Conservation (phyloP, 2,329 filamentous ascomycete species). For the Teratosphaeria nubilosa region DNA sequence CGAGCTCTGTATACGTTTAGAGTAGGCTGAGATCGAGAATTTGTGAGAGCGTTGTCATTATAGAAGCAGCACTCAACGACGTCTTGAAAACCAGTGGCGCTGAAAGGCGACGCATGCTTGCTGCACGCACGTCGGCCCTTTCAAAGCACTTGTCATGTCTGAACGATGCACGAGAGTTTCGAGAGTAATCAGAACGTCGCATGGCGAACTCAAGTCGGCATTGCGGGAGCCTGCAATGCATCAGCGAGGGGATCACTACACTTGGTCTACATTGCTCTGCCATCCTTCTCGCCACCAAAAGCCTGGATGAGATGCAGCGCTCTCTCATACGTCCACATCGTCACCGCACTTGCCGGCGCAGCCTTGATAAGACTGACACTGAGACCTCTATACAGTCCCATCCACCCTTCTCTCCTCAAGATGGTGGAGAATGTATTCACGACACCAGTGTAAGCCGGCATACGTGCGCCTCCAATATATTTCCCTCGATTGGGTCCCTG, state of each 20-base stretch:
- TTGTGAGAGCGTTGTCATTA: background rate
- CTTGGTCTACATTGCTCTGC: background rate
- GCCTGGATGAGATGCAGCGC: slow-evolving; percentile 40
- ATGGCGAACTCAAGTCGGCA: background rate
- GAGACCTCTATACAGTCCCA: slow-evolving; percentile 79
- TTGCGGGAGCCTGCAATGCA: background rate
- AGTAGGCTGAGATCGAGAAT: too few relatives aligned
- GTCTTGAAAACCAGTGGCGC: background rate
- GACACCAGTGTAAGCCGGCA: slow-evolving; percentile 70
- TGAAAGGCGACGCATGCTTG: background rate
- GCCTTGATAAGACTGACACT: slow-evolving; percentile 86
- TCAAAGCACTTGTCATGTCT: background rate
- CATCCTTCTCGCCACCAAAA: slow-evolving; percentile 4
- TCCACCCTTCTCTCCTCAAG: slow-evolving; percentile 58
- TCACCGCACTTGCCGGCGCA: slow-evolving; percentile 83
- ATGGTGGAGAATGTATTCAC: slow-evolving; percentile 58
- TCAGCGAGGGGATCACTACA: background rate
- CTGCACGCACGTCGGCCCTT: background rate
- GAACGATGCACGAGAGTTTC: too few relatives aligned
- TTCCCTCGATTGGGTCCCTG: slow-evolving; percentile 73
- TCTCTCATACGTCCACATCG: slow-evolving; percentile 89
- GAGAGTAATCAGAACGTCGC: too few relatives aligned
- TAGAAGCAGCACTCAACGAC: background rate
- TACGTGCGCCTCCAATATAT: slow-evolving; percentile 63
- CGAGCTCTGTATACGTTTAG: too few relatives aligned